Conservation (phyloP, 1,139 yeast genomes). For the Geotrichum aggregatum region DNA sequence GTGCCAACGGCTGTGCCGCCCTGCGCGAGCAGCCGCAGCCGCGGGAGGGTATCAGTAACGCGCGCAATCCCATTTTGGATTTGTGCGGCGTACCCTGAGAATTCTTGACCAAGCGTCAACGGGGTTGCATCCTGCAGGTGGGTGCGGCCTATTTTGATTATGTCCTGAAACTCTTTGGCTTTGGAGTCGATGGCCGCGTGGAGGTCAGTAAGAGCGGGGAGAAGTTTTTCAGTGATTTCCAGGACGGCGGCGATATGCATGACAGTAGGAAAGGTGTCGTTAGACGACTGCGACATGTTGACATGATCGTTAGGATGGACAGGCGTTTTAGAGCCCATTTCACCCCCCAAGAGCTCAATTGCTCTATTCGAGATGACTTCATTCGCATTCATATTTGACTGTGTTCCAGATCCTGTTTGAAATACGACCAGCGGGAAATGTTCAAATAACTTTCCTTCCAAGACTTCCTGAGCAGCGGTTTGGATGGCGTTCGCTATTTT, state of each 20-base stretch:
- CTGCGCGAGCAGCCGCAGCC: conserved; percentile 82
- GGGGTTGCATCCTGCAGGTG: conserved; percentile 99
- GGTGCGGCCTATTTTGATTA: conserved; percentile 97
- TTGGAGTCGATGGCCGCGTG: conserved; percentile 74
- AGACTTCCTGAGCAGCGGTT: conserved; percentile 92
- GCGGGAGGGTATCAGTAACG: conserved; percentile 70
- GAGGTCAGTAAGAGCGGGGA: conserved; percentile 75
- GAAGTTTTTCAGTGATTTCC: conserved; percentile 67
- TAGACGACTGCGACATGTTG: conserved; percentile 96
- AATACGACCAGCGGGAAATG: conserved; percentile 97
- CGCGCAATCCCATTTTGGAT: conserved; percentile 84
- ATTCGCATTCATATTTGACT: conserved; percentile 97
- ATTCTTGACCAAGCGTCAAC: conserved; percentile 94
- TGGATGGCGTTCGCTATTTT: conserved; percentile 79
- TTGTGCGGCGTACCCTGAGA: conserved; percentile 94
- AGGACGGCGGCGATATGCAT: conserved; percentile 98
- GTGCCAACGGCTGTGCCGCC: conserved; percentile 99
- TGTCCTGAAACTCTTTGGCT: conserved; percentile 74
- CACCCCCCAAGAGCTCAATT: conserved; percentile 90
- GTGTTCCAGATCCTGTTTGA: conserved; percentile 99
- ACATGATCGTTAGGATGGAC: conserved; percentile 99
- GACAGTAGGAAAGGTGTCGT: conserved; percentile 97
- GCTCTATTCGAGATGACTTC: conserved; percentile 98
- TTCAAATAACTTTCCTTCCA: conserved; percentile 83
- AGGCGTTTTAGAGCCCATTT: conserved; percentile 82